Conservation (phyloP, 2,329 filamentous ascomycete genomes). For the Zymoseptoria passerinii region DNA sequence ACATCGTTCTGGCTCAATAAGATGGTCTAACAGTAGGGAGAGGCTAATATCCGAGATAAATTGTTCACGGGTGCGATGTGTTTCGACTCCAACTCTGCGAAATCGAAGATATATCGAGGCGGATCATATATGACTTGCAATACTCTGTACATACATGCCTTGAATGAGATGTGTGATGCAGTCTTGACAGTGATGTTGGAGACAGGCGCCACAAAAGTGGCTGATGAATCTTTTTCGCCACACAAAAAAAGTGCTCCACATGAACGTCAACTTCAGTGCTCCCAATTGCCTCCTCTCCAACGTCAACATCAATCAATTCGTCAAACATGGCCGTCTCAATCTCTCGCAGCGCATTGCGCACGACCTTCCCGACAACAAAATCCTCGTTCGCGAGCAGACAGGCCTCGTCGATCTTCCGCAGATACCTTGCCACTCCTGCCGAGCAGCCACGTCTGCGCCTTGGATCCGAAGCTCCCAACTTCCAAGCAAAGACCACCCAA, state of each 20-base stretch:
- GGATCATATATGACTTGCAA: not conserved
- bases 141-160: not conserved
- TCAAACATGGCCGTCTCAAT: conserved; percentile 14
- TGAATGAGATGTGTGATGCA: not conserved
- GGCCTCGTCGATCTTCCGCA: conserved; percentile 25
- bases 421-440: conserved; percentile 12
- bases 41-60: too few species aligned
- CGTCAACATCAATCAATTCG: not conserved
- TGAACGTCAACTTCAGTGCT: not conserved
- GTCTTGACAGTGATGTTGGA: not conserved
- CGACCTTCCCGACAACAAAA: conserved; percentile 12
- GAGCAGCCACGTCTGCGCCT: conserved; percentile 31
- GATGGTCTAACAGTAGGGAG: not conserved
- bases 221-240: not conserved
- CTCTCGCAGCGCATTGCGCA: conserved; percentile 15
- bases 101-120: too few species aligned
- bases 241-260: not conserved
- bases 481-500: conserved; percentile 70
- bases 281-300: not conserved
- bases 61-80: too few species aligned
- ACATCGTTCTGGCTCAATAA: not conserved
- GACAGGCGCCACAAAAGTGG: not conserved
- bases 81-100: too few species aligned
- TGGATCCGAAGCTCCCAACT: conserved; percentile 62
- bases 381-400: conserved; percentile 18